A percentile compares a stretch with the other conserved stretches of the same genome.
Evolutionary conservation across 495 filamentous ascomycete species (phyloP).

Genomic region (Daldinia loculata): DNA sequence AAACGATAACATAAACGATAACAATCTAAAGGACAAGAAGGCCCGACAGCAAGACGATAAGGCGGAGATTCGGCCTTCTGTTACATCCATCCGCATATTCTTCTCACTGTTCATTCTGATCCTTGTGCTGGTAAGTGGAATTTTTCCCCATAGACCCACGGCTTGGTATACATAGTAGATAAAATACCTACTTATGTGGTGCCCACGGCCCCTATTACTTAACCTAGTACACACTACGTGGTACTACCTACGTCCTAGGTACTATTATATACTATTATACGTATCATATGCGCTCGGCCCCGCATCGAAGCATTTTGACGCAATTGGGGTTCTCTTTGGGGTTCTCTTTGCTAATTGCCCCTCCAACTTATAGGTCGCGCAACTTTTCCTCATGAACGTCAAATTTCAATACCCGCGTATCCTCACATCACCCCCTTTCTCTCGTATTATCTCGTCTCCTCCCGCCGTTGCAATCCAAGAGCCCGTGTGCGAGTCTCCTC

Average conservation of each 20-base stretch:
- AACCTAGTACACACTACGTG: background rate
- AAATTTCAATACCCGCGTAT: constrained; percentile 50
- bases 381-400: constrained; percentile 46
- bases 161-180: constrained; percentile 10
- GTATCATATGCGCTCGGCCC: constrained; percentile 19
- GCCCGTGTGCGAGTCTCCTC: constrained; percentile 56
- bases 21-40: constrained; percentile 7
- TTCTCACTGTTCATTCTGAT: constrained; percentile 55
- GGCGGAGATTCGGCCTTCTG: constrained; percentile 19
- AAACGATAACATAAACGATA: constrained; percentile 27
- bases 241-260: background rate
- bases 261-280: background rate
- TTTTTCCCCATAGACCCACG: constrained; percentile 24
- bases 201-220: constrained; percentile 9
- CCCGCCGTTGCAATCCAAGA: constrained; percentile 49
- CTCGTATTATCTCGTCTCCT: constrained; percentile 53
- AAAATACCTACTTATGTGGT: constrained; percentile 19
- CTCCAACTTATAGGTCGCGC: constrained; percentile 41
- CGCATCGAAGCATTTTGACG: constrained; percentile 37
- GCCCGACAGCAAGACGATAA: constrained; percentile 26
- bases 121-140: constrained; percentile 57
- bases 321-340: constrained; percentile 31
- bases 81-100: constrained; percentile 48
- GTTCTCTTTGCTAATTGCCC: constrained; percentile 37
- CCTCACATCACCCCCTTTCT: constrained; percentile 47